Evolutionary conservation across 352 stramenopile genomes (phyloP), one percentile per base, ranked within the genome.

Genomic region (Phytophthora uliginosa): DNA sequence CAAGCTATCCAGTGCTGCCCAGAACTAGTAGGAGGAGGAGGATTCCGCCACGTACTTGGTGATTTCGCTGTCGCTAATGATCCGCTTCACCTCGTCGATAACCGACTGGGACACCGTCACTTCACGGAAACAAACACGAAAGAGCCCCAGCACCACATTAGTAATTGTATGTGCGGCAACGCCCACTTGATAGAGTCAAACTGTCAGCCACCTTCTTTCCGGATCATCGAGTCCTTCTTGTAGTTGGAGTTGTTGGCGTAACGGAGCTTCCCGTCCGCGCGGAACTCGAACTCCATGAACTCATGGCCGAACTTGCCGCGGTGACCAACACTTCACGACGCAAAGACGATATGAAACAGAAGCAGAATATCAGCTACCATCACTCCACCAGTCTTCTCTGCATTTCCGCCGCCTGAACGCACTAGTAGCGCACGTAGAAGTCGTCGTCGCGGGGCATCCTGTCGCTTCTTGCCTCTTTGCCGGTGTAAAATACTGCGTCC

Each of bases 201-300:
- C 7, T 26, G 9, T 12, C 7, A 26, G n/a, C 28, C 17, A 98
- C 93, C 90, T 93, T 99, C 95, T 87, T 99, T 99, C 40, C 95
- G 88, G 78, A 99, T 99, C 86, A 99, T 98, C 8, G 91, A 95
- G 74, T 98, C 97, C 67, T 98, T 97, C 81, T 99, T 99, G 82
- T 99, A 99, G 85, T 99, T 99, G 47, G 94, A 99, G 82, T 99
- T 99, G 84, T 99, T 99, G 33, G 96, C 96, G 71, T 99, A 99
- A 40, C 96, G 89, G 31, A 99, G 84, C 71, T 93, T 97, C 42
- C 91, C 92, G 66, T 96, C 91, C 17, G 92, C 85, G 42, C 83
- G 89, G 58, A 99, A 97, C 77, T 99, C 96, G 71, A 99, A 99
- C 84, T 99, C 97, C 94, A 99, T 98, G 73, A 98, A 98, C 78